Base-by-base conservation (phyloP, 2,329 filamentous ascomycete species). In the Colletotrichum siamense region DNA sequence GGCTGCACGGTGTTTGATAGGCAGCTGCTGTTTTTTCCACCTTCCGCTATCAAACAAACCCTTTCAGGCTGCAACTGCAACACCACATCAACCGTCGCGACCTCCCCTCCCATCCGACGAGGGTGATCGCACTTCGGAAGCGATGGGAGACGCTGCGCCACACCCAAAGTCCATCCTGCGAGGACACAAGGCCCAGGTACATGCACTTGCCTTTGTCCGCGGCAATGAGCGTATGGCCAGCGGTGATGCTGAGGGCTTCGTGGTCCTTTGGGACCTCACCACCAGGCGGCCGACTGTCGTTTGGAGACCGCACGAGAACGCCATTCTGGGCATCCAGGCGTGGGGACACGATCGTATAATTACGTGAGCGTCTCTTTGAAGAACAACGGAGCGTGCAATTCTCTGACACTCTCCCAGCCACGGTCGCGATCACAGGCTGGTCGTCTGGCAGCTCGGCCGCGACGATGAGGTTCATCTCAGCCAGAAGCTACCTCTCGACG, bases 241-340 rank as follows among this genome's bases (percentile, higher is more conserved):
- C 1, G 96, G 95, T 44, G 97, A 99, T 85, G 95, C 95, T 10
- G 95, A 98, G 57, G 97, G 97, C 75, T 98, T 94, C 89, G 89
- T 98, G 39, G 91, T 98, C 8, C 86, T 96, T 26, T 99, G 97
- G 97, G 94, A 95, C 82, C 87, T 98, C 52, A 90, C 93, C 30
- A 95, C 93, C 68, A 96, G 98, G 88, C 91, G 97, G 39, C 92
- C 96, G 0, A 89, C 92, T 10, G 95, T 94, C 2, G 95, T 97
- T 5, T 99, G 97, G 97, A 93, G 91, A 81, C 95, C 95, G 2
- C 97, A 99, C 83, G 88, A 92, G 61, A 94, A 91, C 39, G 91
- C 95, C 24, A 93, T 99, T 32, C 88, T 99, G 18, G 95, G 93
- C 6, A 88, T 97, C 55, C 89, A 89, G 63, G 92, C 89, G 44